Evolutionary conservation across 768 basidiomycete species (phyloP).

Genomic region (Suillus alpinus): DNA sequence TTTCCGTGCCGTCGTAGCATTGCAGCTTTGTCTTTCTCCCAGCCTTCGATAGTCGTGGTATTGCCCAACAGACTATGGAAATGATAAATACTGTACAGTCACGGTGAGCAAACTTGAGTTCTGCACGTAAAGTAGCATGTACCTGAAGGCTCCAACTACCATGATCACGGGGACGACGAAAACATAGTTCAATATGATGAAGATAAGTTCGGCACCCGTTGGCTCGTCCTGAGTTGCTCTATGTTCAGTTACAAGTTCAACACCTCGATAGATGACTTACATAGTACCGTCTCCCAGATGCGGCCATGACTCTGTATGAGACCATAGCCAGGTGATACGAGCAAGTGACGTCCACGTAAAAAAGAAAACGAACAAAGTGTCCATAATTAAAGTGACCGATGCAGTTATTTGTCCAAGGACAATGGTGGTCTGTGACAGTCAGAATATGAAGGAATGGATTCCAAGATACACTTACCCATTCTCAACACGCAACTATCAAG

Average conservation of each 20-base stretch:
- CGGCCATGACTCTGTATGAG: constrained; percentile 54
- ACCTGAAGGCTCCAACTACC: constrained; percentile 91
- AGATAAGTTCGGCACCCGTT: constrained; percentile 65
- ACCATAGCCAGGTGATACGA: constrained; percentile 87
- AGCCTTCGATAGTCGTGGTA: constrained; percentile 93
- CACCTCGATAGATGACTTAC: constrained; percentile 33
- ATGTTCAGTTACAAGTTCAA: constrained; percentile 1
- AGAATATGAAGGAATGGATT: constrained; percentile 1
- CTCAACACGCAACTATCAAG: constrained; percentile 71
- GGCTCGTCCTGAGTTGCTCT: constrained; percentile 59
- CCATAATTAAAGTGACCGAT: constrained; percentile 92
- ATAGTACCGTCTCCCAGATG: constrained; percentile 46
- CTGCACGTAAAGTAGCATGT: constrained; percentile 4
- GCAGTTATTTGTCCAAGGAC: constrained; percentile 93
- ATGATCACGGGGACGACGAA: constrained; percentile 83
- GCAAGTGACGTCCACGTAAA: constrained; percentile 90
- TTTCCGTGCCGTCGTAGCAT: constrained; percentile 82
- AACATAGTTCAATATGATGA: constrained; percentile 86
- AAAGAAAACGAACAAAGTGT: constrained; percentile 86
- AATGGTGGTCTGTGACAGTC: constrained; percentile 69
- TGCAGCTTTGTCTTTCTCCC: constrained; percentile 96
- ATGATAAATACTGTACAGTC: constrained; percentile 72
- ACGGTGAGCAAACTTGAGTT: constrained; percentile 9
- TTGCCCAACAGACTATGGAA: constrained; percentile 75
- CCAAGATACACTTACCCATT: constrained; percentile 60